A percentile compares a stretch with the other conserved stretches of the same genome.
phyloP scores from a whole-genome alignment of 1,284 basidiomycete genomes.

The Irpex rosettiformis region DNA sequence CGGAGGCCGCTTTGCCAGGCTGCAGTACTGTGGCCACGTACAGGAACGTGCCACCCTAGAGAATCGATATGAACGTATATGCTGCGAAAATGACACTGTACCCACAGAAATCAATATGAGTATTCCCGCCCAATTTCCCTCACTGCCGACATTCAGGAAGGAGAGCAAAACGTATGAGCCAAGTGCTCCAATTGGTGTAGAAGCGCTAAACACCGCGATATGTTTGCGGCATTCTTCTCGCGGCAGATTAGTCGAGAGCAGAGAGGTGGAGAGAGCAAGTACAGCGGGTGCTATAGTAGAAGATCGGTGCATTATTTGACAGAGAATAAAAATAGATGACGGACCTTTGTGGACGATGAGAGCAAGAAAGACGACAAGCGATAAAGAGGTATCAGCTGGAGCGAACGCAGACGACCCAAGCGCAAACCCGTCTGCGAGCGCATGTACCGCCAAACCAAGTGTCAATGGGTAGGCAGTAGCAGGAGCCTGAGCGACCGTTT shows the following conservation, averaged over 20 bases:
- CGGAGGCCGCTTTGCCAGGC: constrained; percentile 43
- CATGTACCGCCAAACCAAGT: constrained; percentile 82
- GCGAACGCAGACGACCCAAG: constrained; percentile 68
- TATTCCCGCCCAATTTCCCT: constrained; percentile 63
- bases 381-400: constrained; percentile 43
- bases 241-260: constrained; percentile 72
- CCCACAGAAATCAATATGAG: constrained; percentile 79
- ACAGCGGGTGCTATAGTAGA: constrained; percentile 72
- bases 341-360: constrained; percentile 87
- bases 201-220: constrained; percentile 72
- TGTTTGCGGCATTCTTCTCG: constrained; percentile 69
- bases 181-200: constrained; percentile 78
- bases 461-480: constrained; percentile 63
- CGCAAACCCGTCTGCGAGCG: constrained; percentile 86
- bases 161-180: constrained; percentile 64
- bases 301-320: not conserved
- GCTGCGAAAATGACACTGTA: constrained; percentile 6
- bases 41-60: constrained; percentile 90
- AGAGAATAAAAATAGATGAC: constrained; percentile 11
- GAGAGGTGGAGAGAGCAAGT: constrained; percentile 77
- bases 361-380: constrained; percentile 83
- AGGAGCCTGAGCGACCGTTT: not conserved
- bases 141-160: constrained; percentile 35
- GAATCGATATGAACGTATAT: constrained; percentile 6
- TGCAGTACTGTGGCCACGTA: constrained; percentile 93